Evolutionary conservation across 2,329 filamentous ascomycete species (phyloP).

Genomic region (Exophiala sp.): DNA sequence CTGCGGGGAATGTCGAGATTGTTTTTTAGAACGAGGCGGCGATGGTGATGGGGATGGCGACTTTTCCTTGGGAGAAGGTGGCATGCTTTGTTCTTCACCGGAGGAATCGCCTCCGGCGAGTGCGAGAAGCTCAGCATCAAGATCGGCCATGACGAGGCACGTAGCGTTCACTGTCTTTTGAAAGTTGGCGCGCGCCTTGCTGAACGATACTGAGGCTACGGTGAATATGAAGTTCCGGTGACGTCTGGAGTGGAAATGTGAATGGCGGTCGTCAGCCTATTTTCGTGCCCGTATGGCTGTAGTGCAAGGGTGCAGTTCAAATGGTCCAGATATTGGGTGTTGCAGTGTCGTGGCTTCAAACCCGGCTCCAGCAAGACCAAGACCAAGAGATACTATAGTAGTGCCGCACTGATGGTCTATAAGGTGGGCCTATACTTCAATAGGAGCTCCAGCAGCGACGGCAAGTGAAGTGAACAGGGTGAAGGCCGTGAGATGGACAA

Average conservation of each 20-base stretch:
- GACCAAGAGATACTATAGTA: no score
- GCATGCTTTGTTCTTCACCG: slow-evolving; percentile 50
- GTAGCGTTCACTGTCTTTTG: neutral
- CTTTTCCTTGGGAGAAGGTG: slow-evolving; percentile 52
- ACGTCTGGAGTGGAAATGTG: neutral
- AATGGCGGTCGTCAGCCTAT: no score
- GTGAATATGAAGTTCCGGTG: neutral
- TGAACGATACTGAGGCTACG: neutral
- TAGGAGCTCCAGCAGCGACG: no score
- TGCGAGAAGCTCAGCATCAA: slow-evolving; percentile 90
- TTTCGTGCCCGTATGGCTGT: neutral
- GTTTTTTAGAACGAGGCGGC: slow-evolving; percentile 44
- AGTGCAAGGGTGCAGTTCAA: no score
- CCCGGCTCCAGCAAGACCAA: no score
- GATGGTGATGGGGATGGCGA: slow-evolving; percentile 51
- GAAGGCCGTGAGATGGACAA: no score
- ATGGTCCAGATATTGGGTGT: no score
- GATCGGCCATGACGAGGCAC: slow-evolving; percentile 62
- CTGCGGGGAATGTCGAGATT: slow-evolving; percentile 40
- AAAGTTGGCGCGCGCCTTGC: neutral
- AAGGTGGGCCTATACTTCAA: no score
- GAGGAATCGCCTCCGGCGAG: slow-evolving; percentile 70
- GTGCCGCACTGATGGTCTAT: no score
- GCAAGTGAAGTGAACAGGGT: no score
- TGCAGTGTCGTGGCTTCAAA: no score